Evolutionary conservation across 768 basidiomycete species (phyloP).

Genomic region (Calocera viscosa): DNA sequence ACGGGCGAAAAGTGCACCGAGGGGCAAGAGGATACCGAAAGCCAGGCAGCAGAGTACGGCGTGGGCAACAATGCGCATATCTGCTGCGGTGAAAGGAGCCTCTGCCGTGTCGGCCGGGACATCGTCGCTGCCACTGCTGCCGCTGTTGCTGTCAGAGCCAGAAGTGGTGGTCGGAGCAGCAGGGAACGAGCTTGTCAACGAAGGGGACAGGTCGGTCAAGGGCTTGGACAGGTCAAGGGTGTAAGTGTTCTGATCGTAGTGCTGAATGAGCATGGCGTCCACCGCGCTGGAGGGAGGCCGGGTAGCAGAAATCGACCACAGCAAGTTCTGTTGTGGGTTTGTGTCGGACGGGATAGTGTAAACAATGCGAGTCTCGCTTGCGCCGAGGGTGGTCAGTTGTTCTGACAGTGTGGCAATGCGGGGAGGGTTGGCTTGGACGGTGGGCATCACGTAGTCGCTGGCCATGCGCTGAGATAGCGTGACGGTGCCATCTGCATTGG

Average conservation of each 20-base stretch:
- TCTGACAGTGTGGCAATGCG: conserved; percentile 35
- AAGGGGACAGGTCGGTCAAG: conserved; percentile 15
- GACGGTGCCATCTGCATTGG: conserved; percentile 45
- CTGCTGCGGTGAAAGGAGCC: background rate
- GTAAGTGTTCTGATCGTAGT: conserved; percentile 34
- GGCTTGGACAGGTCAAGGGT: conserved; percentile 40
- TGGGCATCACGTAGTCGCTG: conserved; percentile 42
- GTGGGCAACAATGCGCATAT: conserved; percentile 38
- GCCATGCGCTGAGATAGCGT: conserved; percentile 57
- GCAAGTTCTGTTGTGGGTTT: conserved; percentile 33
- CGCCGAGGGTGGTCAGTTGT: conserved; percentile 30
- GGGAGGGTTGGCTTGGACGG: conserved; percentile 40
- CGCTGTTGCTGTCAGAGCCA: no score
- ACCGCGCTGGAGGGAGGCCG: conserved; percentile 37
- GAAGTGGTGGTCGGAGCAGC: background rate
- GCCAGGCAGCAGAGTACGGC: conserved; percentile 40
- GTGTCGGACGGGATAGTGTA: conserved; percentile 20
- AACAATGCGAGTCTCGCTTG: conserved; percentile 18
- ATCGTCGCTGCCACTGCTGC: conserved; percentile 8
- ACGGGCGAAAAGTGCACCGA: conserved; percentile 43
- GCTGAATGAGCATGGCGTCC: conserved; percentile 38
- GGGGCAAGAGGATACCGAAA: conserved; percentile 42
- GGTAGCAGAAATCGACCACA: conserved; percentile 46
- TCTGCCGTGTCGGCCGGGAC: background rate
- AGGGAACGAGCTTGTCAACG: conserved; percentile 8